These are phyloP conservation scores for Yamadazyma laniorum DNA, from an alignment of 805 yeast species.

Conservation along the genomic window DNA sequence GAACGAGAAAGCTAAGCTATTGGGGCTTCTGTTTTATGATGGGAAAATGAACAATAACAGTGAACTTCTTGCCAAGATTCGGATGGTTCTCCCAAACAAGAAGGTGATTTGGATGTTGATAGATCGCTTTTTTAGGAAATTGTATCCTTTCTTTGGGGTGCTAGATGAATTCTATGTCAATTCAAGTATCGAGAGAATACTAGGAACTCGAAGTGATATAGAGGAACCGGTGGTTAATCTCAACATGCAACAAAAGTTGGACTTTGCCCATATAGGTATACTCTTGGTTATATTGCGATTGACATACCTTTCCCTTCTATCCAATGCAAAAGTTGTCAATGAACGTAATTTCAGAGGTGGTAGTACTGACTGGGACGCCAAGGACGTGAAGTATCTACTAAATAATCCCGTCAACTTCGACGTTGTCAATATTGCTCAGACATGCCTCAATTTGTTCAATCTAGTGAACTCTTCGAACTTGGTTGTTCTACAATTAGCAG, in stretches of 20 bases:
- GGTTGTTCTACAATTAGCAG: constrained; percentile 52
- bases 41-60: constrained; percentile 21
- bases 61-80: constrained; percentile 24
- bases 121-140: constrained; percentile 54
- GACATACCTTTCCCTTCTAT: constrained; percentile 32
- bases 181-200: constrained; percentile 39
- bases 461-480: constrained; percentile 41
- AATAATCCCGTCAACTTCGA: constrained; percentile 31
- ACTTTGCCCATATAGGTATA: constrained; percentile 33
- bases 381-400: constrained; percentile 25
- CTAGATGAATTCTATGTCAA: constrained; percentile 57
- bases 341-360: constrained; percentile 18
- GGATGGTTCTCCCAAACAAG: constrained; percentile 48
- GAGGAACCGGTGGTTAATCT: constrained; percentile 14
- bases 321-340: constrained; percentile 27
- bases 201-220: constrained; percentile 35
- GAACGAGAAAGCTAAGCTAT: constrained; percentile 17
- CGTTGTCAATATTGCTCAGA: constrained; percentile 28
- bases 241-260: constrained; percentile 21
- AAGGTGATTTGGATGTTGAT: constrained; percentile 53
- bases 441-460: constrained; percentile 37
- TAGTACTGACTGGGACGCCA: constrained; percentile 12
- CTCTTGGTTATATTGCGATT: constrained; percentile 33
- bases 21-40: constrained; percentile 27
- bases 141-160: constrained; percentile 65